Base-by-base conservation (phyloP, 176 grass and related monocot species). In the Zoysia japonica region DNA sequence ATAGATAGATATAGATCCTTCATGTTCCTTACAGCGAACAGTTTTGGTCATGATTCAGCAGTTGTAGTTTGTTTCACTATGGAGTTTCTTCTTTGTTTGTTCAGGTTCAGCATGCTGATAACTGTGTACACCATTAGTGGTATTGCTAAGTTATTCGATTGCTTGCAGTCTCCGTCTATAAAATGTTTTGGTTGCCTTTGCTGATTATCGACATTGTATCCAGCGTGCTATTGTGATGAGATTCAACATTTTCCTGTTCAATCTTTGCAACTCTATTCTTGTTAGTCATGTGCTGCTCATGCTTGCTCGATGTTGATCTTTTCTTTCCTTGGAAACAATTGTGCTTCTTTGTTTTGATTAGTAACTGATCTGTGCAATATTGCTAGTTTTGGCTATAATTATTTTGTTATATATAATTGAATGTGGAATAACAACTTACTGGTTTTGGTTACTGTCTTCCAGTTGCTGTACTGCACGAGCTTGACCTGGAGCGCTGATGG, bases 401-500 rank as follows among this genome's bases (percentile, higher is more conserved):
- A 35, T 6, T 19, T 47, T 19, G 72, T 35, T 62, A 17, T 19
- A 19, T 57, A 57, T 53, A 57, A 19, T 39, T 53, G 49, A 65
- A 52, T 13, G 5, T 46, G 0, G 20, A 20, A 20, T 78, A 2
- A 7, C 9, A 49, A 63, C 35, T 80, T 52, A 75, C 11, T 37
- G 39, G 3, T 9, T 15, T 67, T 16, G 70, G 1, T 77, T 75
- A 19, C 43, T 88, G 38, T 13, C 35, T 6, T 70, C 47, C 72
- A 97, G 93, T 82, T 90, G 83, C 66, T 93, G 36, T 89, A 97
- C 83, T 97, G 93, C 72, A 97, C 93, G 36, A 50, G 90, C 79
- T 90, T 97, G 90, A 93, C 79, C 85, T 97, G 93, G 93, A 97
- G 88, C 52, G 83, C 88, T 20, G 93, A 97, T 69, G 93, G 90